Percentiles rank a stretch among this genome's conserved stretches.
These are phyloP conservation scores for Lepidium aucheri DNA, from an alignment of 345 rosid species.

Conservation along the genomic window DNA sequence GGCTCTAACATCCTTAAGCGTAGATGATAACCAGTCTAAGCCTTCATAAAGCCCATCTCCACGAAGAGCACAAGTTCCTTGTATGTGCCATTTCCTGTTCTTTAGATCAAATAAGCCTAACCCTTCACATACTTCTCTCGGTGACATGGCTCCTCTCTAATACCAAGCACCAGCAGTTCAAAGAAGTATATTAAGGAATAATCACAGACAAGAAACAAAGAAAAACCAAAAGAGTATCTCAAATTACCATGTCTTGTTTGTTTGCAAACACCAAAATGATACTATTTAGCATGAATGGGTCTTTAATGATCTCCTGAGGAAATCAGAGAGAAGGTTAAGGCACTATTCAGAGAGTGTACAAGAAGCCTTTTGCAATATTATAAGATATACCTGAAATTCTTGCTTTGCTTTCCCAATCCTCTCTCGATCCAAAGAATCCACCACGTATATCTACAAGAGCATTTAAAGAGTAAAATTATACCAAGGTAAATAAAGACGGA, in stretches of 20 bases:
- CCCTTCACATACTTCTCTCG: conserved; percentile 90
- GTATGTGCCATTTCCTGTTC: conserved; percentile 99
- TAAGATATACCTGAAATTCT: conserved; percentile 77
- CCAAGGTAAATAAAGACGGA: not conserved
- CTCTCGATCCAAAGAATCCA: conserved; percentile 96
- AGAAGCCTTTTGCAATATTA: conserved; percentile 15
- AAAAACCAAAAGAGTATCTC: not conserved
- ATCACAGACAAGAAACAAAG: not conserved
- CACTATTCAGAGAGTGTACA: conserved; percentile 9
- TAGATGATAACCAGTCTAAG: conserved; percentile 85
- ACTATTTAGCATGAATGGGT: conserved; percentile 96
- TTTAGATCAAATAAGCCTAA: conserved; percentile 84
- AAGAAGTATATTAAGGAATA: not conserved
- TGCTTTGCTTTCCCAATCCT: conserved; percentile 86
- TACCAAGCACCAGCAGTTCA: not conserved
- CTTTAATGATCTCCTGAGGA: conserved; percentile 83
- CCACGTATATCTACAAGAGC: conserved; percentile 77
- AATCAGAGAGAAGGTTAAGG: conserved; percentile 16
- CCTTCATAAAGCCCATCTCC: conserved; percentile 99
- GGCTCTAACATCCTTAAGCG: conserved; percentile 86
- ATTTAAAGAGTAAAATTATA: not conserved
- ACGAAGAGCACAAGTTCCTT: conserved; percentile 91
- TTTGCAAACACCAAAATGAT: conserved; percentile 93
- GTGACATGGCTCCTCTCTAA: conserved; percentile 98
- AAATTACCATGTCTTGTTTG: conserved; percentile 93